A percentile compares a stretch with the other conserved stretches of the same genome.
phyloP scores from a whole-genome alignment of 352 stramenopile species.

The Phytophthora colocasiae region DNA sequence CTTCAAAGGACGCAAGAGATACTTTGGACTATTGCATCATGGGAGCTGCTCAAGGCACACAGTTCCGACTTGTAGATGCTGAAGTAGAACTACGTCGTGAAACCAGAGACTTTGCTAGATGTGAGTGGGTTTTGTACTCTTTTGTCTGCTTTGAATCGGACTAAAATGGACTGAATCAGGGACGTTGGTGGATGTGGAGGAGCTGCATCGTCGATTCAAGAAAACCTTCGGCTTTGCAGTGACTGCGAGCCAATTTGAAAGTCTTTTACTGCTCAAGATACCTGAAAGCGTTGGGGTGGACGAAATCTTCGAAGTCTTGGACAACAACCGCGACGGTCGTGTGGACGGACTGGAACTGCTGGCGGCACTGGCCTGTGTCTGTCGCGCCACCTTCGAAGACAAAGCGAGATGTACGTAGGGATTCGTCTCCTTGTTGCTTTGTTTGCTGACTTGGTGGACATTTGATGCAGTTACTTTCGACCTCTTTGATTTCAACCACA shows the following conservation, averaged over 20 bases:
- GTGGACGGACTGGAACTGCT: slow-evolving; percentile 87
- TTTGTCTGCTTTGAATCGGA: background rate
- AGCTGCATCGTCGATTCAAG: slow-evolving; percentile 67
- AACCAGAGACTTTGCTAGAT: slow-evolving; percentile 80
- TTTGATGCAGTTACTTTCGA: slow-evolving; percentile 30
- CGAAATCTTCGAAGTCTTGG: slow-evolving; percentile 79
- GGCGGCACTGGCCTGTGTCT: slow-evolving; percentile 72
- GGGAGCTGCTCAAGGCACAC: slow-evolving; percentile 59
- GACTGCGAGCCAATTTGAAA: slow-evolving; percentile 80
- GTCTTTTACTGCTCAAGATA: slow-evolving; percentile 68
- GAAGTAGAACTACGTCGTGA: slow-evolving; percentile 77
- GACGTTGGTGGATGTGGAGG: slow-evolving; percentile 70
- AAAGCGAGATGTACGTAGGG: slow-evolving; percentile 71
- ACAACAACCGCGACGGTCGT: slow-evolving; percentile 74
- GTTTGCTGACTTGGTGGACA: slow-evolving; percentile 1
- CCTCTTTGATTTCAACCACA: slow-evolving; percentile 85
- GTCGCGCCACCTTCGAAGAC: slow-evolving; percentile 78
- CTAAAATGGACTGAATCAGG: slow-evolving; percentile 37
- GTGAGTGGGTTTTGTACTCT: slow-evolving; percentile 34
- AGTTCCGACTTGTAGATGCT: slow-evolving; percentile 58
- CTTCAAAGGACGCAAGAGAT: slow-evolving; percentile 29
- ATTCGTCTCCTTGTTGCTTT: too few relatives aligned
- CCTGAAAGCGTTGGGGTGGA: slow-evolving; percentile 66
- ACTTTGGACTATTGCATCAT: slow-evolving; percentile 37
- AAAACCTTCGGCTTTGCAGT: slow-evolving; percentile 83